Evolutionary conservation across 2,329 filamentous ascomycete genomes (phyloP).

Genomic region (Sclerotinia nivalis): DNA sequence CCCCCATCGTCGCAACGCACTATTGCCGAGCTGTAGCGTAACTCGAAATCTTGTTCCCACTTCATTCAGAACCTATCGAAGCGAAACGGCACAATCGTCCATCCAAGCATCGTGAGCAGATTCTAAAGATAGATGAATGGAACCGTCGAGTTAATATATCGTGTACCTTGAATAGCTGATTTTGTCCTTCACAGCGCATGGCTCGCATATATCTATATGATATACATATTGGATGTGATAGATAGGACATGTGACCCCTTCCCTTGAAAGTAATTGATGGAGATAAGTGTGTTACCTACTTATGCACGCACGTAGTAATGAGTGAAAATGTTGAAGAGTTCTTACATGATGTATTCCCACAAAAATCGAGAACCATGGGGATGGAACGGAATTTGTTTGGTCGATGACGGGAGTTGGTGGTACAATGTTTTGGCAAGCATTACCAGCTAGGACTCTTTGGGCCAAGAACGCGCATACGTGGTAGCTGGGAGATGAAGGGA

Average conservation of each 20-base stretch:
- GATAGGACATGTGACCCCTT: slow-evolving; percentile 2
- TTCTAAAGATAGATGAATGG: slow-evolving; percentile 5
- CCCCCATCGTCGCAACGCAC: neutral
- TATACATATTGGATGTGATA: slow-evolving; percentile 1
- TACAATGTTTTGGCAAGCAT: neutral
- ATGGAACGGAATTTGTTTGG: neutral
- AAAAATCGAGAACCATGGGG: neutral
- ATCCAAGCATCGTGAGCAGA: neutral
- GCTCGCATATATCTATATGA: slow-evolving; percentile 6
- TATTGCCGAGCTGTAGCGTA: slow-evolving; percentile 9
- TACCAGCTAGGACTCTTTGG: neutral
- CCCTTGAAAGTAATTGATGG: neutral
- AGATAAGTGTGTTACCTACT: slow-evolving; percentile 1
- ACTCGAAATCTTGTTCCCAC: slow-evolving; percentile 10
- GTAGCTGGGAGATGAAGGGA: neutral
- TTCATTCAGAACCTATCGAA: neutral
- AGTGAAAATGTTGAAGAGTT: neutral
- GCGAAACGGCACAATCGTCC: neutral
- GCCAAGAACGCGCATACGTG: slow-evolving; percentile 4
- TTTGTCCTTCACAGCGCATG: neutral
- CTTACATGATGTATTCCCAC: neutral
- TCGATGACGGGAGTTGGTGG: neutral
- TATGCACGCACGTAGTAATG: neutral
- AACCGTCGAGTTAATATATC: neutral
- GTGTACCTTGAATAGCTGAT: slow-evolving; percentile 3